Base-by-base conservation (phyloP, 176 grass and related monocot genomes). In the Tillandsia leiboldiana region DNA sequence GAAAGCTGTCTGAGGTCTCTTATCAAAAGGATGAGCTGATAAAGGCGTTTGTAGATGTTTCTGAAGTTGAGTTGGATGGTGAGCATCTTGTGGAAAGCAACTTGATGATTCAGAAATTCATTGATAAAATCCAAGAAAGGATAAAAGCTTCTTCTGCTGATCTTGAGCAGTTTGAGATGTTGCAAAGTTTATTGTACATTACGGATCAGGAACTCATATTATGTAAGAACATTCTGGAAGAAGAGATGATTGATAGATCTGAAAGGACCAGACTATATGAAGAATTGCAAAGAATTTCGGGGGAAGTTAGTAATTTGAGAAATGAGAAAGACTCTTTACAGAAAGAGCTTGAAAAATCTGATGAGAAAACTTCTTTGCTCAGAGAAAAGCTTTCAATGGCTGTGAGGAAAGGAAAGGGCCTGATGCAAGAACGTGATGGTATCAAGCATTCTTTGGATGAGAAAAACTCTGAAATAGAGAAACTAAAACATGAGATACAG, bases 371-470 rank as follows among this genome's bases (percentile, higher is more conserved):
- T 85, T 86, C 84, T 68, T 74, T 97, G 74, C 74, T 97, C 75
- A 97, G 94, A 68, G 94, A 97, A 72, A 97, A 97, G 54, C 63
- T 92, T 11, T 97, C 94, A 58, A 90, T 97, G 94, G 89, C 94
- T 49, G 94, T 92, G 71, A 97, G 92, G 70, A 97, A 97, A 83
- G 94, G 94, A 12, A 97, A 97, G 82, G 89, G 94, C 64, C 82
- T 97, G 69, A 78, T 97, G 81, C 88, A 88, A 66, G 94, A 97
- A 72, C 89, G 89, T 51, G 94, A 97, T 83, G 86, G 79, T 65
- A 88, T 97, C 47, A 97, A 90, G 79, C 68, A 81, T 78, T 71
- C 73, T 33, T 42, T 86, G 13, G 73, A 88, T 64, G 82, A 81
- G 51, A 91, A 87, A 68, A 79, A 18, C 58, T 77, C 76, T 51